Base-by-base conservation (phyloP, 345 rosid species). In the Corymbia maculata region DNA sequence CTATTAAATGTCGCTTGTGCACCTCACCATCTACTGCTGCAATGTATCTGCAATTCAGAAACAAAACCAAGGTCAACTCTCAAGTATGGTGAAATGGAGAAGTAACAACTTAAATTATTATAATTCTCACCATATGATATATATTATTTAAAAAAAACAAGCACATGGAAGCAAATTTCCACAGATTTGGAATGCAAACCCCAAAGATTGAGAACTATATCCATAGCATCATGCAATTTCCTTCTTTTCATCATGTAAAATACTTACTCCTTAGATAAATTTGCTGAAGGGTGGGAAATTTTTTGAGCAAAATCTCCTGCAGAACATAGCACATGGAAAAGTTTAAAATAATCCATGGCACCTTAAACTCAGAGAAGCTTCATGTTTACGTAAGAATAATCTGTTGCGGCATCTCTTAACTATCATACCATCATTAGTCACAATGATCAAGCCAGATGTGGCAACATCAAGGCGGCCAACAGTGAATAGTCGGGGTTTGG, bases 391-490 rank as follows among this genome's bases (percentile, higher is more conserved):
- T 3, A 49, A 28, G 52, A 52, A 85, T n/a, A 68, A 88, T 68
- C 21, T 28, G 51, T 52, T 59, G 30, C 42, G 24, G 52, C 51
- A 8, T 32, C 30, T 28, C 85, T 24, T 5, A 17, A 36, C 57
- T 61, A 68, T 75, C 88, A 52, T 89, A 97, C 99, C 99, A 90
- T 97, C 98, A 91, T 96, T 98, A 79, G 99, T 98, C 88, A 95
- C 97, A 82, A 98, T 92, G 84, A 97, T 92, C 84, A 97, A 94
- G 51, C 99, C 99, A 53, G 95, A 92, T 13, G 98, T 96, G 89
- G 99, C 99, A 90, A 98, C 99, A 86, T 98, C 98, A 70, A 98
- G 99, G 90, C 99, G 97, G 59, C 99, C 99, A 89, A 98, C 99
- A 14, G 99, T 98, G 85, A 98, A 98, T 64, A 98, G 93, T 28